A percentile compares a stretch with the other conserved stretches of the same genome.
phyloP scores from a whole-genome alignment of 2,329 filamentous ascomycete species.

The Talaromyces sp. region DNA sequence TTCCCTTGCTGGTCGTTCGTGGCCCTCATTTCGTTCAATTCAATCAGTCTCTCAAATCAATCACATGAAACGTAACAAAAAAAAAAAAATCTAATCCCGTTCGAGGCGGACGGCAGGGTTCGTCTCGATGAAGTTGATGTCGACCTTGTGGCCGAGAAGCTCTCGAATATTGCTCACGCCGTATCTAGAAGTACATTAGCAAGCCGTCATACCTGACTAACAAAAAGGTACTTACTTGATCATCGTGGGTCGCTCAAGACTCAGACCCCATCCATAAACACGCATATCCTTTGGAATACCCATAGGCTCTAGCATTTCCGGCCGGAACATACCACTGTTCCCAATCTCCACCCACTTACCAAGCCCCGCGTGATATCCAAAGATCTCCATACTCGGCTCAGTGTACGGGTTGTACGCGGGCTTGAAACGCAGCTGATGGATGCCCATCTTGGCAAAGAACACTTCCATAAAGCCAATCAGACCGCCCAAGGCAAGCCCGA shows the following conservation, averaged over 20 bases:
- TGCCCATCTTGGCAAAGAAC: slow-evolving; percentile 96
- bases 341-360: slow-evolving; percentile 95
- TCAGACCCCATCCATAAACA: slow-evolving; percentile 91
- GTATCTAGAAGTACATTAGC: slow-evolving; percentile 40
- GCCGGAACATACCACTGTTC: slow-evolving; percentile 97
- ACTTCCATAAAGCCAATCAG: slow-evolving; percentile 91
- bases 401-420: slow-evolving; percentile 95
- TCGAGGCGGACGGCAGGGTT: slow-evolving; percentile 89
- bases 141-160: slow-evolving; percentile 89
- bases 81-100: slow-evolving; percentile 57
- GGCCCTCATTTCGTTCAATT: slow-evolving; percentile 16
- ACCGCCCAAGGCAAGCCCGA: slow-evolving; percentile 83
- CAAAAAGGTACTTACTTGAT: slow-evolving; percentile 64
- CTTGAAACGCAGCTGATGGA: slow-evolving; percentile 84
- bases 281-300: slow-evolving; percentile 85
- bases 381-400: slow-evolving; percentile 97
- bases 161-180: slow-evolving; percentile 86
- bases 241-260: slow-evolving; percentile 93
- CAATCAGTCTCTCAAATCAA: slow-evolving; percentile 10
- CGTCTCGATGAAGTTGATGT: slow-evolving; percentile 83
- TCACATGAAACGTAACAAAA: background rate
- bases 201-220: background rate
- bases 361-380: slow-evolving; percentile 85
- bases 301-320: slow-evolving; percentile 95
- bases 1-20: background rate